Evolutionary conservation across 164 flowering plant species (phyloP), one percentile per base, ranked within the genome.

Genomic region (Saururus chinensis): DNA sequence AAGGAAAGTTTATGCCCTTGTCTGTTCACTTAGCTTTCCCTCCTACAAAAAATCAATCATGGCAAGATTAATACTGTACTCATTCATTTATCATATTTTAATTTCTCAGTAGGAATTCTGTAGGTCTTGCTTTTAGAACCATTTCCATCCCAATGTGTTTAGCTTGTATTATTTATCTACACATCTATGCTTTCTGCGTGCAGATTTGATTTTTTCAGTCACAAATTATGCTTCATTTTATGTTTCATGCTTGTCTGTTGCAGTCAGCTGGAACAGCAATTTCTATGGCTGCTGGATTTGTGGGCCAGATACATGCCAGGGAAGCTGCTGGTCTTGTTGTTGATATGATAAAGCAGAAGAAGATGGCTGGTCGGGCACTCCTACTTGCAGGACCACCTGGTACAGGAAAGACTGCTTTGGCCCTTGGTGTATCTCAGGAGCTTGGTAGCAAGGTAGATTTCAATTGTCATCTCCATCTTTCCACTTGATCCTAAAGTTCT

Each of bases 341-440:
- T 42, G 97, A 95, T 66, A 95, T 95, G 97, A 87, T 95, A 30
- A 72, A 87, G 37, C 89, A 84, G 70, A 91, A 84, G 80, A 88
- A 91, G 73, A 90, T 95, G 96, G 99, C 97, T 23, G 99, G 99
- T 9, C 81, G 89, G 49, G 99, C 98, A 17, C 82, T 93, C n/a
- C 80, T 93, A 7, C 67, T 93, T 54, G 97, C 97, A 68, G 99
- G 99, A 5, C 96, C 97, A 56, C 99, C 99, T 60, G 99, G 97
- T 26, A 95, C 97, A 65, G 99, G 99, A 60, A 93, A 93, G 79
- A 93, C 99, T 53, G 99, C 99, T 1, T 73, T 91, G 65, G 99
- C 97, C 19, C 92, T 95, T 58, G 99, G 96, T 19, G 77, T 95
- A 61, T 77, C 89, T 24, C 97, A 95, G 77, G 97, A 93, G 74